Conservation (phyloP, 148 eudicot species). For the Mesembryanthemum crystallinum region DNA sequence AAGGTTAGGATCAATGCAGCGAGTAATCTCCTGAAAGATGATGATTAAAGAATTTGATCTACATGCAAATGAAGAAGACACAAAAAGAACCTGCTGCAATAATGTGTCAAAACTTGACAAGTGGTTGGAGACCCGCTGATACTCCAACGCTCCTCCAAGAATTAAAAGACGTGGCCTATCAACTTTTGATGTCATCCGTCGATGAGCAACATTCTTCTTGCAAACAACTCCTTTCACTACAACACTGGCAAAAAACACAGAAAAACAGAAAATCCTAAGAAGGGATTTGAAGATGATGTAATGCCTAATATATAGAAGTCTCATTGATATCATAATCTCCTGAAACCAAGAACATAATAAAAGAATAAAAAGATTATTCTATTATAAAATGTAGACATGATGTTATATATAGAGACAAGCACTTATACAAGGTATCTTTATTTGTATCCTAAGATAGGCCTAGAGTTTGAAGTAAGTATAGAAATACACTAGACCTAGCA, state of each 20-base stretch:
- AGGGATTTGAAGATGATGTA: conserved; percentile 13
- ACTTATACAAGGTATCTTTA: neutral
- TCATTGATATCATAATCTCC: neutral
- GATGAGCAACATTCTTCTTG: conserved; percentile 97
- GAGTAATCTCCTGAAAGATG: neutral
- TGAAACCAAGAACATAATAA: neutral
- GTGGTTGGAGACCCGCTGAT: conserved; percentile 81
- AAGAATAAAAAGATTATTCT: neutral
- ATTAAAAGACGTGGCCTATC: conserved; percentile 82
- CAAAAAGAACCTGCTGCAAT: conserved; percentile 70
- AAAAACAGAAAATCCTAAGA: neutral
- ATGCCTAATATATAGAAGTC: neutral
- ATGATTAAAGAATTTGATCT: conserved; percentile 3
- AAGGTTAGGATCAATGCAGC: neutral
- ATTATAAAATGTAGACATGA: neutral
- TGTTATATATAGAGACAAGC: neutral
- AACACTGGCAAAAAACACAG: conserved; percentile 33
- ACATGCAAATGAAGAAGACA: conserved; percentile 15
- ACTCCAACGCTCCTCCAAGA: conserved; percentile 97
- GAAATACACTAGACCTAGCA: too few relatives aligned
- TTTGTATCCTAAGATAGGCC: neutral
- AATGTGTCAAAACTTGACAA: conserved; percentile 90
- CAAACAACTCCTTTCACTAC: conserved; percentile 96
- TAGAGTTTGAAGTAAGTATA: neutral
- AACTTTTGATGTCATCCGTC: conserved; percentile 83